These are phyloP conservation scores for Cochliopodium minus DNA, from an alignment of 208 protist genomes.

Conservation along the genomic window DNA sequence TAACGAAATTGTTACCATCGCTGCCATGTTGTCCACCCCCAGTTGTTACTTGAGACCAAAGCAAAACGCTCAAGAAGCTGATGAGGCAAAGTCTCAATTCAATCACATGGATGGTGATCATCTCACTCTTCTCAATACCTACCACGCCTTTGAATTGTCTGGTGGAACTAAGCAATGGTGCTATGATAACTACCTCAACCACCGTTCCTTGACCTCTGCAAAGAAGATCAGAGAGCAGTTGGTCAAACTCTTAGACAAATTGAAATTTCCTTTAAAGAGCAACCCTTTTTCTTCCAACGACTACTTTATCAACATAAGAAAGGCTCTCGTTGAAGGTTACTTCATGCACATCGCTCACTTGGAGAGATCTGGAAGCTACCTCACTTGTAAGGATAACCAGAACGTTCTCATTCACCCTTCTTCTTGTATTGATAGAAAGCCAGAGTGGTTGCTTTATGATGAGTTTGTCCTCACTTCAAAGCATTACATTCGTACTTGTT, in stretches of 20 bases:
- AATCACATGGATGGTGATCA: slow-evolving; percentile 50
- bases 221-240: slow-evolving; percentile 57
- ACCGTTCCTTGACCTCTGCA: slow-evolving; percentile 47
- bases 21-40: slow-evolving; percentile 36
- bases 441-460: slow-evolving; percentile 68
- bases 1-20: slow-evolving; percentile 48
- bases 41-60: slow-evolving; percentile 54
- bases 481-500: slow-evolving; percentile 61
- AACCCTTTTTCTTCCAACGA: slow-evolving; percentile 1
- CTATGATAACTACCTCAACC: slow-evolving; percentile 64
- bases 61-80: slow-evolving; percentile 35
- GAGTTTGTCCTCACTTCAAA: slow-evolving; percentile 51
- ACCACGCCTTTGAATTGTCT: slow-evolving; percentile 24
- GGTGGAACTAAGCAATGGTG: slow-evolving; percentile 39
- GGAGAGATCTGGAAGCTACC: slow-evolving; percentile 51
- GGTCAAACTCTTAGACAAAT: slow-evolving; percentile 21
- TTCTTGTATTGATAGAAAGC: slow-evolving; percentile 37
- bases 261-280: slow-evolving; percentile 31
- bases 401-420: slow-evolving; percentile 28
- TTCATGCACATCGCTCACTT: slow-evolving; percentile 65
- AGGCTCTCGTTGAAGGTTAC: slow-evolving; percentile 43
- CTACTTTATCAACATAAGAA: slow-evolving; percentile 58
- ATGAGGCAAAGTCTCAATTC: slow-evolving; percentile 36
- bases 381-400: slow-evolving; percentile 69
- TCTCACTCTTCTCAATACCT: slow-evolving; percentile 61